These are phyloP conservation scores for Blumeria hordei DNA, from an alignment of 2,329 filamentous ascomycete species.

Conservation along the genomic window DNA sequence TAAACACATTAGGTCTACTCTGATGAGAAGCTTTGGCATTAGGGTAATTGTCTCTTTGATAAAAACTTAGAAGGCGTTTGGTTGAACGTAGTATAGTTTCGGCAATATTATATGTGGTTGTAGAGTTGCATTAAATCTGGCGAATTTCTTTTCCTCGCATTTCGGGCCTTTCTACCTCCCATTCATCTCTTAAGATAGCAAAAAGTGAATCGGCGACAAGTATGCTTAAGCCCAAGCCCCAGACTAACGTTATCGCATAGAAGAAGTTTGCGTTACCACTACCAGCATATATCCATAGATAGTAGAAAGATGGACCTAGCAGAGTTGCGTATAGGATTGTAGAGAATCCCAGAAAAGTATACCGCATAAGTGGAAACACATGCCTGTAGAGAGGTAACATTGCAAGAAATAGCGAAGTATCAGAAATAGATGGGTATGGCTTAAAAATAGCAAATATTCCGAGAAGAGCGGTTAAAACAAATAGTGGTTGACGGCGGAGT, in stretches of 20 bases:
- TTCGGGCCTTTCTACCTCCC: constrained; percentile 78
- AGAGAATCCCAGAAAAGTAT: constrained; percentile 66
- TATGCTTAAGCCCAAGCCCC: constrained; percentile 74
- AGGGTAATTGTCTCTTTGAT: no score
- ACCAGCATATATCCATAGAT: constrained; percentile 94
- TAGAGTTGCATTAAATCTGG: constrained; percentile 11
- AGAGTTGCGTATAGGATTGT: constrained; percentile 71
- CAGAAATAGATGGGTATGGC: constrained; percentile 81
- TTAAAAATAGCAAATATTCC: constrained; percentile 92
- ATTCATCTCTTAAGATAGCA: constrained; percentile 73
- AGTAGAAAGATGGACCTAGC: constrained; percentile 82
- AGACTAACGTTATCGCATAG: constrained; percentile 96
- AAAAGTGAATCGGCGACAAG: constrained; percentile 74
- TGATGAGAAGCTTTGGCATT: no score
- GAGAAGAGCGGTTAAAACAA: constrained; percentile 59
- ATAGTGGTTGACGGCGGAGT: constrained; percentile 64
- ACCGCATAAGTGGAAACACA: constrained; percentile 78
- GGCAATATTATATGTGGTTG: no score
- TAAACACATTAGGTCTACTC: no score
- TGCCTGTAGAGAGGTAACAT: constrained; percentile 74
- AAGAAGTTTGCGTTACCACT: constrained; percentile 98
- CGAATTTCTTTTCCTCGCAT: constrained; percentile 63
- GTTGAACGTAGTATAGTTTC: no score
- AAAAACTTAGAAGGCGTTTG: no score
- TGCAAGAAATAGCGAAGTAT: constrained; percentile 66